Evolutionary conservation across 495 filamentous ascomycete species (phyloP).

Genomic region (Penicillium steckii): DNA sequence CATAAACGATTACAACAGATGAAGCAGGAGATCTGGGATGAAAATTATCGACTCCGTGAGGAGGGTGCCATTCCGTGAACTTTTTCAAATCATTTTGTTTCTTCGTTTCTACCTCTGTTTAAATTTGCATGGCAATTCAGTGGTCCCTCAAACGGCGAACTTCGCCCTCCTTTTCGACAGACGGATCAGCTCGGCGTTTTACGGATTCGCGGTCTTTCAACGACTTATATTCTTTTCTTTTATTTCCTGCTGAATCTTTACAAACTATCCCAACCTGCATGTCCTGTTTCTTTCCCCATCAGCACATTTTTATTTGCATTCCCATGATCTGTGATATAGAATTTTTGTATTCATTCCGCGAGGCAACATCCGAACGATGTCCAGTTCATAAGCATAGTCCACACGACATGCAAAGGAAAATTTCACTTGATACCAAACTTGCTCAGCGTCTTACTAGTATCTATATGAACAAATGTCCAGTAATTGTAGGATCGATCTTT

Average conservation of each 20-base stretch:
- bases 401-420: slow-evolving; percentile 1
- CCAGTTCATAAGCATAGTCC: slow-evolving; percentile 2
- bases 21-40: slow-evolving; percentile 67
- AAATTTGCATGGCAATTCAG: slow-evolving; percentile 17
- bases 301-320: slow-evolving; percentile 3
- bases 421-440: neutral
- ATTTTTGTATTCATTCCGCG: slow-evolving; percentile 13
- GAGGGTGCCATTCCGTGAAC: slow-evolving; percentile 18
- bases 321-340: slow-evolving; percentile 8
- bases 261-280: neutral
- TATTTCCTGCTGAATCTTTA: slow-evolving; percentile 2
- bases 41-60: slow-evolving; percentile 31
- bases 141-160: neutral
- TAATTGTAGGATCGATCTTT: too few relatives aligned
- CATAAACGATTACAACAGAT: slow-evolving; percentile 56
- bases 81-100: slow-evolving; percentile 9
- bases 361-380: neutral
- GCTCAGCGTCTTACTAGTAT: neutral
- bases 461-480: too few relatives aligned
- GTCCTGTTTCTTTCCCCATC: neutral
- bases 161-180: slow-evolving; percentile 2
- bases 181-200: slow-evolving; percentile 13
- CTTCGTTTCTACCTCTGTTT: slow-evolving; percentile 2
- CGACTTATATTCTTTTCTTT: slow-evolving; percentile 9
- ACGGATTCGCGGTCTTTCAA: slow-evolving; percentile 5